These are phyloP conservation scores for Penicillium sp. DNA, from an alignment of 2,329 filamentous ascomycete species.

Conservation along the genomic window DNA sequence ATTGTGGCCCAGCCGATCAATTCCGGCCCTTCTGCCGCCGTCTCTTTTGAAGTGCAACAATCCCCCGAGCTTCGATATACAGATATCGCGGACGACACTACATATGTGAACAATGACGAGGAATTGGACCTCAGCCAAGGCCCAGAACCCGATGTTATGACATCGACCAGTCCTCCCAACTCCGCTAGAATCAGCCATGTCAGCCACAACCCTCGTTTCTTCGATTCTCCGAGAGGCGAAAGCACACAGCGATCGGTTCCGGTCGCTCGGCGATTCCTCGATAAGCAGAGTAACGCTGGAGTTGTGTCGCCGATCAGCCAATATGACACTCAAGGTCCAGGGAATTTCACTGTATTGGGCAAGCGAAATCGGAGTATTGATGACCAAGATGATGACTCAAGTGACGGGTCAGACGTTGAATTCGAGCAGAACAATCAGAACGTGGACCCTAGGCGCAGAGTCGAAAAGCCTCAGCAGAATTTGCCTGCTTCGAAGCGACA, in stretches of 20 bases:
- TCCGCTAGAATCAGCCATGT: constrained; percentile 21
- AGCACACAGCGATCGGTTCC: background rate
- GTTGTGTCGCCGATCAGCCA: constrained; percentile 39
- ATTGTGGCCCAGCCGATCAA: background rate
- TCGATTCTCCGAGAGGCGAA: background rate
- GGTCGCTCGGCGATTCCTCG: constrained; percentile 29
- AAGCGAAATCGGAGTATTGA: constrained; percentile 10
- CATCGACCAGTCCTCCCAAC: constrained; percentile 20
- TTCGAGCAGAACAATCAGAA: constrained; percentile 46
- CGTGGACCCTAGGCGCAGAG: constrained; percentile 34
- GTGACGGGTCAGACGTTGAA: constrained; percentile 20
- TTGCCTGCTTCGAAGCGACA: constrained; percentile 11
- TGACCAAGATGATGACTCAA: constrained; percentile 39
- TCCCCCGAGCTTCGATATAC: constrained; percentile 1
- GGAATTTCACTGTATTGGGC: constrained; percentile 11
- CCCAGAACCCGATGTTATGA: constrained; percentile 1
- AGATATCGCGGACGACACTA: constrained; percentile 9
- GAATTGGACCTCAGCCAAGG: constrained; percentile 9
- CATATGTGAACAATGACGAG: constrained; percentile 14
- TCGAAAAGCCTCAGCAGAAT: constrained; percentile 27
- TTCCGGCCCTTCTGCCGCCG: background rate
- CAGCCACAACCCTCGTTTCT: constrained; percentile 17
- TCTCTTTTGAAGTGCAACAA: constrained; percentile 6
- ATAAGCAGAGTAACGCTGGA: constrained; percentile 36
- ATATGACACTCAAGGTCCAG: constrained; percentile 22